Conservation (phyloP, 148 eudicot genomes). For the Amaranthus hypochondriacus region DNA sequence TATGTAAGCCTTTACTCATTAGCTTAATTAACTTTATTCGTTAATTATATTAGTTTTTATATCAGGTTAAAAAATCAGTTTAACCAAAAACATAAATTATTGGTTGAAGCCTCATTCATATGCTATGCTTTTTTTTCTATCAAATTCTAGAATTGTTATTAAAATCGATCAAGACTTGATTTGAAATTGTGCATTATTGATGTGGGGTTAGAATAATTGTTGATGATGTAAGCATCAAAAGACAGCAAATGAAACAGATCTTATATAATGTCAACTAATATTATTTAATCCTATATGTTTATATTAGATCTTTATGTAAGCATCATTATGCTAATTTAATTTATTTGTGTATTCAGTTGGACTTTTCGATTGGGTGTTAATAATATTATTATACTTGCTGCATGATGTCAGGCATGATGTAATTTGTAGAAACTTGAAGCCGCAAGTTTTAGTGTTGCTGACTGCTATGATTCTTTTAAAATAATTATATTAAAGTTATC, state of each 20-base stretch:
- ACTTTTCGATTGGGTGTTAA: background rate
- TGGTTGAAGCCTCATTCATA: no score
- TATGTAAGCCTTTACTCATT: no score
- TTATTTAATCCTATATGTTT: background rate
- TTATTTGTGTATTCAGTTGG: background rate
- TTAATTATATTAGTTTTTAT: no score
- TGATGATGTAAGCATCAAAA: slow-evolving; percentile 17
- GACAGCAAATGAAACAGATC: slow-evolving; percentile 5
- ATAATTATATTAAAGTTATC: background rate
- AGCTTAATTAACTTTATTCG: no score
- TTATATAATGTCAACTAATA: background rate
- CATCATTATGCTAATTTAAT: background rate
- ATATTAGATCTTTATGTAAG: background rate
- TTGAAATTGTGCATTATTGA: background rate
- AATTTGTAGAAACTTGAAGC: slow-evolving; percentile 4
- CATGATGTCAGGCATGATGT: background rate
- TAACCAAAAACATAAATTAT: no score
- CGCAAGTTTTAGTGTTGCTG: slow-evolving; percentile 4
- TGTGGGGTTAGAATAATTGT: background rate
- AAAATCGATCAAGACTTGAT: no score
- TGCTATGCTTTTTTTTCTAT: no score
- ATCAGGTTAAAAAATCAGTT: no score
- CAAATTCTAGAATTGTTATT: no score
- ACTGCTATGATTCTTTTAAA: background rate
- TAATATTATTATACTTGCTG: background rate